These are phyloP conservation scores for Blastosporella zonata DNA, from an alignment of 1,284 basidiomycete species.

Conservation along the genomic window DNA sequence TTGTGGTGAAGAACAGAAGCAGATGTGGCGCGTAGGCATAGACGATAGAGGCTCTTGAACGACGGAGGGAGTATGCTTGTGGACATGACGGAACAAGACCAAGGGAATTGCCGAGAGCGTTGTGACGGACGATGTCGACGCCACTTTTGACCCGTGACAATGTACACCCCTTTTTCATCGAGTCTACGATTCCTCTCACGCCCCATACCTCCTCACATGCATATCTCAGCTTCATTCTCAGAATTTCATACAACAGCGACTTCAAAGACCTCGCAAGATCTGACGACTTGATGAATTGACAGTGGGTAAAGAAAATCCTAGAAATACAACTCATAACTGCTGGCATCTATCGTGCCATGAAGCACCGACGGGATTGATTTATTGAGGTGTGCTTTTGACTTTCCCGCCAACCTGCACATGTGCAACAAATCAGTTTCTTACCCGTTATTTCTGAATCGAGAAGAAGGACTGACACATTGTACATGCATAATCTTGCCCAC, in stretches of 20 bases:
- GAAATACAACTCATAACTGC: not conserved
- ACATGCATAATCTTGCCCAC: slow-evolving; percentile 26
- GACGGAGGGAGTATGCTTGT: slow-evolving; percentile 38
- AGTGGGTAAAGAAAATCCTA: too few species aligned
- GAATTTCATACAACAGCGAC: too few species aligned
- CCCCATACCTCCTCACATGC: too few species aligned
- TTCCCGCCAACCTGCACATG: slow-evolving; percentile 2
- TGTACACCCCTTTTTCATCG: too few species aligned
- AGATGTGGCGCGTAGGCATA: slow-evolving; percentile 58
- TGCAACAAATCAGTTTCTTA: not conserved
- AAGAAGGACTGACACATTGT: slow-evolving; percentile 12
- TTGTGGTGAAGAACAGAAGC: slow-evolving; percentile 59
- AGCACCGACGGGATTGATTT: not conserved
- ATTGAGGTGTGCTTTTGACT: slow-evolving; percentile 5
- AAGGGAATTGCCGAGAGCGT: not conserved
- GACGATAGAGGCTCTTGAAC: slow-evolving; percentile 61
- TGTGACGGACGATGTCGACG: not conserved
- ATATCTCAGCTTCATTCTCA: too few species aligned
- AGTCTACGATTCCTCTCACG: too few species aligned
- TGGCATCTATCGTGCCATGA: slow-evolving; percentile 3
- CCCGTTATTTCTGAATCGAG: too few species aligned
- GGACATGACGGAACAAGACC: slow-evolving; percentile 7
- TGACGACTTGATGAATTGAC: too few species aligned
- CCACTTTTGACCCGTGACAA: not conserved
- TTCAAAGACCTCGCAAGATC: too few species aligned